phyloP scores from a whole-genome alignment of 805 yeast species.

The Scheffersomyces ergatensis region DNA sequence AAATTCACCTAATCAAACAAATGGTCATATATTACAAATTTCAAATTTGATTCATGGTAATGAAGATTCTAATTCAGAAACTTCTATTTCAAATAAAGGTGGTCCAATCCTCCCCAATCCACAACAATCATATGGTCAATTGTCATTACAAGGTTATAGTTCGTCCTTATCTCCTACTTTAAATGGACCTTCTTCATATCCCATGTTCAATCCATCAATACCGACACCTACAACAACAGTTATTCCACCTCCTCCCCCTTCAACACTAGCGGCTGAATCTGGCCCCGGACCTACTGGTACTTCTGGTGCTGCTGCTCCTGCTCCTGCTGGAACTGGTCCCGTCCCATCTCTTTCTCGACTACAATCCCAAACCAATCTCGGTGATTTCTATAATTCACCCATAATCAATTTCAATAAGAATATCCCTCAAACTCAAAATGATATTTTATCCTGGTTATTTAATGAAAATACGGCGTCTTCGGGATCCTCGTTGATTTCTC shows the following conservation, averaged over 20 bases:
- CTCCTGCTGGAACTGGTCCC: not conserved
- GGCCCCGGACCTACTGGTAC: too few species aligned
- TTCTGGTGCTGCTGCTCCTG: too few species aligned
- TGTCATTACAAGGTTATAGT: too few species aligned
- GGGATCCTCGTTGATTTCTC: slow-evolving; percentile 8
- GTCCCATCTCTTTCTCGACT: not conserved
- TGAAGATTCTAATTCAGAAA: not conserved
- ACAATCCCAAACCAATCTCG: not conserved
- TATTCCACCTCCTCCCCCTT: not conserved
- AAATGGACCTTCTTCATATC: too few species aligned
- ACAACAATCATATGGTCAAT: not conserved
- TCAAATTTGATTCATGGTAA: slow-evolving; percentile 16
- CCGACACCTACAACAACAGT: not conserved
- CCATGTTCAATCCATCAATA: not conserved
- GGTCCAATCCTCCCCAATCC: too few species aligned
- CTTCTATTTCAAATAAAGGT: too few species aligned
- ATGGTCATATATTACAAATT: slow-evolving; percentile 12
- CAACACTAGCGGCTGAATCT: slow-evolving; percentile 1
- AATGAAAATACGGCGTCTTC: slow-evolving; percentile 18
- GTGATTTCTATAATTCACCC: slow-evolving; percentile 1
- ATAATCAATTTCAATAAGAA: not conserved
- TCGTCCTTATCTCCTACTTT: too few species aligned
- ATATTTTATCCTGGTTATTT: slow-evolving; percentile 40
- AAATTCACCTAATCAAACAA: not conserved
- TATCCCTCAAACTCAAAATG: slow-evolving; percentile 31